A percentile compares a stretch with the other conserved stretches of the same genome.
phyloP scores from a whole-genome alignment of 192 early-diverging fungal genomes.

The Coemansia sp. region DNA sequence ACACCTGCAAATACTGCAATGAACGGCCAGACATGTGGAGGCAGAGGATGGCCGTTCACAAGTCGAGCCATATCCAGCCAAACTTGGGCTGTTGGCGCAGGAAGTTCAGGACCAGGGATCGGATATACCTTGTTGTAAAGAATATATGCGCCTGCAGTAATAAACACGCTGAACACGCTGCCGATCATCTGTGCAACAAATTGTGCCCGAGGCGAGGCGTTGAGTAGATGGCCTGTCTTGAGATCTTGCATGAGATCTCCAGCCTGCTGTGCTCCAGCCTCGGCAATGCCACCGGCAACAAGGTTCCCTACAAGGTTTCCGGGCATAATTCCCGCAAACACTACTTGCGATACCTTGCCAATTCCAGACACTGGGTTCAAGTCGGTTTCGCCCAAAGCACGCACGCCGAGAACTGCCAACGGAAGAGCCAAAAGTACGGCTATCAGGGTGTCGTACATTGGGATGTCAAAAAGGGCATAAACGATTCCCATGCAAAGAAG shows the following conservation, averaged over 20 bases:
- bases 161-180: constrained; percentile 66
- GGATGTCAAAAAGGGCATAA: constrained; percentile 65
- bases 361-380: constrained; percentile 80
- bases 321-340: constrained; percentile 75
- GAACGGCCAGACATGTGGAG: constrained; percentile 62
- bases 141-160: constrained; percentile 66
- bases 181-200: constrained; percentile 83
- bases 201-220: constrained; percentile 79
- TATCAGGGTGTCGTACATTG: constrained; percentile 62
- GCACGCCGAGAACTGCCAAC: constrained; percentile 73
- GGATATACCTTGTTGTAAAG: constrained; percentile 67
- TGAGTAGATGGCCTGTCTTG: constrained; percentile 82
- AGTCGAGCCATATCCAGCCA: constrained; percentile 78
- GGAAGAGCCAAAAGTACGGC: constrained; percentile 71
- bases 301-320: constrained; percentile 71
- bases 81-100: constrained; percentile 71
- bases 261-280: constrained; percentile 68
- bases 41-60: constrained; percentile 71
- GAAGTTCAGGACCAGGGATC: constrained; percentile 67
- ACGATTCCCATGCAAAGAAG: constrained; percentile 62
- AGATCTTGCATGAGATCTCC: constrained; percentile 80
- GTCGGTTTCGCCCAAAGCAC: constrained; percentile 81
- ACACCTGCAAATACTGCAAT: constrained; percentile 55
- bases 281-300: constrained; percentile 75
- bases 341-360: constrained; percentile 80